These are phyloP conservation scores for Penicillium sp. DNA, from an alignment of 2,329 filamentous ascomycete genomes.

Conservation along the genomic window DNA sequence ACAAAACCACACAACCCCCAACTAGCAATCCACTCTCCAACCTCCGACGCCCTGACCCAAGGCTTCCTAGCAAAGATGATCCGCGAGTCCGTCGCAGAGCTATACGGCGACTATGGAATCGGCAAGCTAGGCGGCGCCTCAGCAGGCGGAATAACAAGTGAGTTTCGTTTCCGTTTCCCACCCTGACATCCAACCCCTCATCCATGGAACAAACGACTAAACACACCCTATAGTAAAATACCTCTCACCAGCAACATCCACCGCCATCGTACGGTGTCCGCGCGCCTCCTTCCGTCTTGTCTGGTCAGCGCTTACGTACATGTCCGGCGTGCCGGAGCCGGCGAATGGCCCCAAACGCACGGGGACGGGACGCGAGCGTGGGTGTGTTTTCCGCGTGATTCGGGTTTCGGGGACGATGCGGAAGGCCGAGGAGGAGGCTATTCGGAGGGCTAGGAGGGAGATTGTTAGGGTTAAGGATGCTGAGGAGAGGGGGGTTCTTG, in stretches of 20 bases:
- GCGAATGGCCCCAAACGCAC: constrained; percentile 17
- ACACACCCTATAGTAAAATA: constrained; percentile 70
- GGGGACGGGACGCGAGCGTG: constrained; percentile 29
- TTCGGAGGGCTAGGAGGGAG: constrained; percentile 69
- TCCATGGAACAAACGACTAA: not conserved
- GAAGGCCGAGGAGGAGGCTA: constrained; percentile 86
- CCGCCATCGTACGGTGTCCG: constrained; percentile 82
- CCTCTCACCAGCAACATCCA: constrained; percentile 85
- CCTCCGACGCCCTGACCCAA: constrained; percentile 66
- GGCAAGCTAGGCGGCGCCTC: constrained; percentile 59
- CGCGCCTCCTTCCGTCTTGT: constrained; percentile 80
- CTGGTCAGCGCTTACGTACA: constrained; percentile 84
- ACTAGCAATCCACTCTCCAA: constrained; percentile 76
- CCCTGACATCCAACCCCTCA: no score
- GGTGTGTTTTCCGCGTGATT: constrained; percentile 79
- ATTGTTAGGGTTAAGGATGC: constrained; percentile 64
- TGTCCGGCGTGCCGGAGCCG: constrained; percentile 64
- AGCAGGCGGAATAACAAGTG: constrained; percentile 67
- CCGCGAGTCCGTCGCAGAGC: constrained; percentile 63
- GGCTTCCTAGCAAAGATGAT: constrained; percentile 67
- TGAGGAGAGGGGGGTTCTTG: constrained; percentile 46
- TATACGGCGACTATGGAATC: constrained; percentile 88
- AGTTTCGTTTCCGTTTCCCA: constrained; percentile 10
- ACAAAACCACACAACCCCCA: constrained; percentile 44
- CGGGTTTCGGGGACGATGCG: constrained; percentile 89